These are phyloP conservation scores for Entonaema liquescens DNA, from an alignment of 495 filamentous ascomycete species.

Conservation along the genomic window DNA sequence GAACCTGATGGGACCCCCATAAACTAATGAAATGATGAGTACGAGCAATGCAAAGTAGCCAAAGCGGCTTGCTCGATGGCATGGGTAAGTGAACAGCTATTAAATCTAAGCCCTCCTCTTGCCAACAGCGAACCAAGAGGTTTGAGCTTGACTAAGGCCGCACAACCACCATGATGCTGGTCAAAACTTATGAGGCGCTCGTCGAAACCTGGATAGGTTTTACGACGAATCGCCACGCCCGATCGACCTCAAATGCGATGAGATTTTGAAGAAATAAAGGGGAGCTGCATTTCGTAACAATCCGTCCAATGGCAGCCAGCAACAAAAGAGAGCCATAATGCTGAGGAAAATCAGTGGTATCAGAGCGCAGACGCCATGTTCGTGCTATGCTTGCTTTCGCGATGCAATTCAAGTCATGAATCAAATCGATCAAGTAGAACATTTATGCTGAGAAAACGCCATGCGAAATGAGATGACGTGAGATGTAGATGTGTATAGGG, in stretches of 20 bases:
- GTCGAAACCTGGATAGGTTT: constrained; percentile 1
- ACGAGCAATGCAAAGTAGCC: constrained; percentile 22
- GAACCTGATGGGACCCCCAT: constrained; percentile 20
- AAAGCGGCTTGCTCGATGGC: constrained; percentile 31
- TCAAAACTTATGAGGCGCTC: constrained; percentile 2
- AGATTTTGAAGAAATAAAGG: constrained; percentile 22
- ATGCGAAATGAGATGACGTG: constrained; percentile 44
- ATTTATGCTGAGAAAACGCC: constrained; percentile 49
- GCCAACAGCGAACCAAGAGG: neutral
- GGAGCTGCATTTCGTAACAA: constrained; percentile 27
- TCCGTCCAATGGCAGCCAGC: constrained; percentile 27
- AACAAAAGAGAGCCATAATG: constrained; percentile 49
- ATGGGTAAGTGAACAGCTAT: constrained; percentile 21
- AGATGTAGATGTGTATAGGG: constrained; percentile 13
- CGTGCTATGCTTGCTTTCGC: constrained; percentile 52
- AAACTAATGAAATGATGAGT: constrained; percentile 41
- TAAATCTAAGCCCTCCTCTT: constrained; percentile 5
- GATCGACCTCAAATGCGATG: constrained; percentile 13
- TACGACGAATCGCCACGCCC: constrained; percentile 13
- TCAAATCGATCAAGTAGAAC: constrained; percentile 48
- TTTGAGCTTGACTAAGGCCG: constrained; percentile 12
- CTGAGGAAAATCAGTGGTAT: constrained; percentile 49
- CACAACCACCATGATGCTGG: constrained; percentile 12
- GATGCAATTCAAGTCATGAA: constrained; percentile 50
- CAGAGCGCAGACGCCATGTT: constrained; percentile 49